Evolutionary conservation across 2,329 filamentous ascomycete genomes (phyloP).

Genomic region (Fusarium virguliforme): DNA sequence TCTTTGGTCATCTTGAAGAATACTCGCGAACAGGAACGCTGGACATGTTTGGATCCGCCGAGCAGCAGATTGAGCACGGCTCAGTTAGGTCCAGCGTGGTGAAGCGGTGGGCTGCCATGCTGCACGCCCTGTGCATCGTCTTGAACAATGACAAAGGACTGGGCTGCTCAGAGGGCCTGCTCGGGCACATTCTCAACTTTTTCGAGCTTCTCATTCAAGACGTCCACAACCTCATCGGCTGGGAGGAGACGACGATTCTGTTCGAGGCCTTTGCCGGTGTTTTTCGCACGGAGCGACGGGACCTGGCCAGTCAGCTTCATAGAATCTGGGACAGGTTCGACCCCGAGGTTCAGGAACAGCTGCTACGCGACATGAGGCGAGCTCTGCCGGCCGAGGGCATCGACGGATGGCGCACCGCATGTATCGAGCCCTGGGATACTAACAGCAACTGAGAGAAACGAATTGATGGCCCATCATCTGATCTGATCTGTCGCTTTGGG

Average conservation of each 20-base stretch:
- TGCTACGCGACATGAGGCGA: constrained; percentile 41
- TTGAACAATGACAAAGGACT: constrained; percentile 50
- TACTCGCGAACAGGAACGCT: constrained; percentile 27
- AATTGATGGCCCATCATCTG: constrained; percentile 13
- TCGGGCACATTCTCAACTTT: constrained; percentile 46
- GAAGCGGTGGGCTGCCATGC: constrained; percentile 33
- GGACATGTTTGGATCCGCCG: constrained; percentile 40
- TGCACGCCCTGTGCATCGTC: constrained; percentile 49
- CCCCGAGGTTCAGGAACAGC: constrained; percentile 34
- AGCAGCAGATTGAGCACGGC: constrained; percentile 29
- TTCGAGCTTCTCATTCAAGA: constrained; percentile 45
- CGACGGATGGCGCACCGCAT: constrained; percentile 42
- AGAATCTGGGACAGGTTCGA: constrained; percentile 48
- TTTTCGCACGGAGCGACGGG: constrained; percentile 33
- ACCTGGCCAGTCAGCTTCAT: constrained; percentile 33
- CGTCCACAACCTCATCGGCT: constrained; percentile 38
- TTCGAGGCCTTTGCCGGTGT: constrained; percentile 47
- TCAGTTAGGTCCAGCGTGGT: constrained; percentile 15
- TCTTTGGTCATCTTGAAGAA: constrained; percentile 41
- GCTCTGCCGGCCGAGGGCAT: constrained; percentile 28
- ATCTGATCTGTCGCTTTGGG: constrained; percentile 26
- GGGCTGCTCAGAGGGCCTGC: constrained; percentile 50
- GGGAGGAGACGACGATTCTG: constrained; percentile 34
- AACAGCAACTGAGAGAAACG: constrained; percentile 2
- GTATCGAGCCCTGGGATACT: constrained; percentile 41